phyloP scores from a whole-genome alignment of 495 filamentous ascomycete genomes.

The Neurospora terricola region DNA sequence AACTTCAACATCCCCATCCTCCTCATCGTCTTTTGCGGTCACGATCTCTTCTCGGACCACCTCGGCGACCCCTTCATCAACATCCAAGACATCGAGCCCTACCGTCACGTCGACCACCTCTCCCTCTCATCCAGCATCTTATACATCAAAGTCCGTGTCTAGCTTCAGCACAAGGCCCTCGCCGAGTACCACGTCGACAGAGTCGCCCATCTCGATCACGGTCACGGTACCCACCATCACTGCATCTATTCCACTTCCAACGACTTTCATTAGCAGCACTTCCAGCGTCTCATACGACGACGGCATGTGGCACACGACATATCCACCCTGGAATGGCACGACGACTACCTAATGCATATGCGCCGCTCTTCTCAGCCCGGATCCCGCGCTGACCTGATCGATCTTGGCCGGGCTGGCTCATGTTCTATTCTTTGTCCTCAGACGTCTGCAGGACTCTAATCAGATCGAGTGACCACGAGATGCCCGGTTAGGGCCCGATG shows the following conservation, averaged over 20 bases:
- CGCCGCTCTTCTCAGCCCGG: constrained; percentile 7
- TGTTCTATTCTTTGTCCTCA: neutral
- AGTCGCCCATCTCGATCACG: neutral
- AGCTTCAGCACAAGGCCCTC: neutral
- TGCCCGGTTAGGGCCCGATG: neutral
- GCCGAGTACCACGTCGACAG: neutral
- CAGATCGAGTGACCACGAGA: neutral
- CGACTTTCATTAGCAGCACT: constrained; percentile 1
- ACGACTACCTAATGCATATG: constrained; percentile 1
- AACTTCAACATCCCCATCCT: neutral
- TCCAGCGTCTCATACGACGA: constrained; percentile 18
- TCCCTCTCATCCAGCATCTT: constrained; percentile 4
- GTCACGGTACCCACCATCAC: neutral
- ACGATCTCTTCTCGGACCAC: neutral
- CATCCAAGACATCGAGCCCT: neutral
- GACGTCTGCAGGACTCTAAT: neutral
- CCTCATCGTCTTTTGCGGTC: neutral
- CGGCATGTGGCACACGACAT: constrained; percentile 31
- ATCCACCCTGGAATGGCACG: constrained; percentile 31
- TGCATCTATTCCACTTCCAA: neutral
- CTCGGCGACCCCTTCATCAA: constrained; percentile 1
- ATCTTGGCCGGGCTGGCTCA: neutral
- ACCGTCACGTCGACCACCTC: neutral
- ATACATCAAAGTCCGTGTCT: constrained; percentile 15
- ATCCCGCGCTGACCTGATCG: neutral